Base-by-base conservation (phyloP, 805 yeast species). In the Candida silvatica region DNA sequence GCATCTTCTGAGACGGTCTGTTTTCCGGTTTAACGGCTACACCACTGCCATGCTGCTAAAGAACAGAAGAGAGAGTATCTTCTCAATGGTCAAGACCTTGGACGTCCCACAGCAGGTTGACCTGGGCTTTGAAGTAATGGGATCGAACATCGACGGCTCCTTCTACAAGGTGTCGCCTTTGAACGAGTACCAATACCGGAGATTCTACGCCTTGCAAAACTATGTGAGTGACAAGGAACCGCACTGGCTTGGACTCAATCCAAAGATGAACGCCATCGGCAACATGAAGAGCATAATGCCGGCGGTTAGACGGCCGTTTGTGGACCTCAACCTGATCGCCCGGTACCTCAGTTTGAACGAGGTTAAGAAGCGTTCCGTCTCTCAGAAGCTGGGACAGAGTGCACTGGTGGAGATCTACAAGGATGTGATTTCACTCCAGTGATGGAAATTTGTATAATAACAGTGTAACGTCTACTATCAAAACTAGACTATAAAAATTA, bases 141-240 rank as follows among this genome's bases (percentile, higher is more conserved):
- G 90, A 3, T 76, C 79, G 1, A 77, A 80, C 12, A 61, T 67
- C 2, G 95, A 88, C 48, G 98, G 98, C 0, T 77, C 88, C 0
- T 56, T 92, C 25, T 77, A 74, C 47, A 70, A 74, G 34, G 73
- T 92, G 6, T 63, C 73, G 16, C 97, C 97, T 1, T 61, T 87
- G 9, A 62, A 70, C 27, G 97, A 92, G 51, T 59, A 74, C 3
- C 67, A 75, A 9, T 92, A 86, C 58, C 70, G 96, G 55, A 66
- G 94, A 38, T 65, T 92, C 51, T 84, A 82, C 49, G 78, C 86
- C 24, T 62, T 90, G 16, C 97, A 88, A 52, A 95, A 87, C 56
- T 96, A 87, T 47, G 60, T 92, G 34, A 69, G 71, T 25, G 96
- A 88, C 37, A 82, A 82, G 45, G 83, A 81, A 38, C 66, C 64